phyloP scores from a whole-genome alignment of 2,329 filamentous ascomycete genomes.

The Drechslera avenae region DNA sequence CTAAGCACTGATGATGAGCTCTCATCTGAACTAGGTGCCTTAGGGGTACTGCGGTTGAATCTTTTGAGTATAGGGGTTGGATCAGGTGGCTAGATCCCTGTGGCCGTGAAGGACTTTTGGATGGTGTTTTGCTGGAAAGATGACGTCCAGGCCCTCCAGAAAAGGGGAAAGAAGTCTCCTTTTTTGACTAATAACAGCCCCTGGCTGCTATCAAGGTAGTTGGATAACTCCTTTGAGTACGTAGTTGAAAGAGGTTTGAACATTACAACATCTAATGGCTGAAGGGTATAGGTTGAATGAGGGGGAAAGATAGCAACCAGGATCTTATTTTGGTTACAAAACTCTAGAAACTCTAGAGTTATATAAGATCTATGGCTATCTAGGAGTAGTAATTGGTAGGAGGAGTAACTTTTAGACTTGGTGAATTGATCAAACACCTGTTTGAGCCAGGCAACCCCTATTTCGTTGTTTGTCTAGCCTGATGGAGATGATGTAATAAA shows the following conservation, averaged over 20 bases:
- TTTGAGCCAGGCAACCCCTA: background rate
- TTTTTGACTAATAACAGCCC: background rate
- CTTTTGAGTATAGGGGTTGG: conserved; percentile 5
- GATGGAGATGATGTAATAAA: background rate
- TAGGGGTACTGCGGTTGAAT: background rate
- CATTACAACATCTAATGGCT: background rate
- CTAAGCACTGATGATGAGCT: too few relatives aligned
- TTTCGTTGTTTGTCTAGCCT: background rate
- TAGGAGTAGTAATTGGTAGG: too few relatives aligned
- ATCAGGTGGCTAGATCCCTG: too few relatives aligned
- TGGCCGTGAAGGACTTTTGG: conserved; percentile 4
- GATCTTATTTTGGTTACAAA: background rate
- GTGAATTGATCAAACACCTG: background rate
- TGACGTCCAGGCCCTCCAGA: conserved; percentile 7
- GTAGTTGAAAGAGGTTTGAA: background rate
- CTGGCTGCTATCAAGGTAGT: background rate
- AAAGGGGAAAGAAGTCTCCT: too few relatives aligned
- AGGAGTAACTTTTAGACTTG: too few relatives aligned
- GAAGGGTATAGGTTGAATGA: background rate
- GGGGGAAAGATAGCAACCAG: background rate
- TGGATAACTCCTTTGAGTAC: background rate
- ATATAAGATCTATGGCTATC: too few relatives aligned
- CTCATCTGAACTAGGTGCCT: too few relatives aligned
- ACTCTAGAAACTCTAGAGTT: too few relatives aligned
- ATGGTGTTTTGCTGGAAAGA: conserved; percentile 1